These are phyloP conservation scores for Umbelopsis sp. DNA, from an alignment of 192 early-diverging fungal species.

Conservation along the genomic window DNA sequence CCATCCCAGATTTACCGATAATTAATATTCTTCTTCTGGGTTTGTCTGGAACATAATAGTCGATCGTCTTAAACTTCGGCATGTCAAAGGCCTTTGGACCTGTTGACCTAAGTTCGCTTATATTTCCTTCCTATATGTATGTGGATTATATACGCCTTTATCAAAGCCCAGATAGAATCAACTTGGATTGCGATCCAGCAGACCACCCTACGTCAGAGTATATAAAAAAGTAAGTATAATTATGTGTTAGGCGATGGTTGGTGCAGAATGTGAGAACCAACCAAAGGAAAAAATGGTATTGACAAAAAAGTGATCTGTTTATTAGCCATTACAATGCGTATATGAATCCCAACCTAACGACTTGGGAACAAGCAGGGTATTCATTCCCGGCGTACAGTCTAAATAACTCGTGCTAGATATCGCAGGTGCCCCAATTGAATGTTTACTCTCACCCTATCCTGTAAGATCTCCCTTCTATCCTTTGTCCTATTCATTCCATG, in stretches of 20 bases:
- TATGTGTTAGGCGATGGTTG: no score
- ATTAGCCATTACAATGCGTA: constrained; percentile 19
- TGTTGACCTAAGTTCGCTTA: not conserved
- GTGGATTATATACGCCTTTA: constrained; percentile 12
- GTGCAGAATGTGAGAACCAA: not conserved
- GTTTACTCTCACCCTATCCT: not conserved
- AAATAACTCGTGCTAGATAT: constrained; percentile 8
- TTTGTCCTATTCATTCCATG: constrained; percentile 15
- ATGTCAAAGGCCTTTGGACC: not conserved
- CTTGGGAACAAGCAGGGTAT: constrained; percentile 19
- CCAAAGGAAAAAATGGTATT: no score
- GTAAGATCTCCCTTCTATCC: constrained; percentile 10
- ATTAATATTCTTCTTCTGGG: not conserved
- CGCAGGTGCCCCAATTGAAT: not conserved
- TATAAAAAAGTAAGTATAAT: constrained; percentile 13
- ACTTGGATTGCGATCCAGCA: not conserved
- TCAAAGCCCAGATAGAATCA: constrained; percentile 7
- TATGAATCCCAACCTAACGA: constrained; percentile 14
- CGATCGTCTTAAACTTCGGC: constrained; percentile 14
- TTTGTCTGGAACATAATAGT: not conserved
- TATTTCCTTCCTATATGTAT: not conserved
- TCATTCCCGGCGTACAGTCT: not conserved
- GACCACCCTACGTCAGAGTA: constrained; percentile 9
- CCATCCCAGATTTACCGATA: not conserved
- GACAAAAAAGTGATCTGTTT: no score